Conservation (phyloP, 1,284 basidiomycete genomes). For the Grifola frondosa region DNA sequence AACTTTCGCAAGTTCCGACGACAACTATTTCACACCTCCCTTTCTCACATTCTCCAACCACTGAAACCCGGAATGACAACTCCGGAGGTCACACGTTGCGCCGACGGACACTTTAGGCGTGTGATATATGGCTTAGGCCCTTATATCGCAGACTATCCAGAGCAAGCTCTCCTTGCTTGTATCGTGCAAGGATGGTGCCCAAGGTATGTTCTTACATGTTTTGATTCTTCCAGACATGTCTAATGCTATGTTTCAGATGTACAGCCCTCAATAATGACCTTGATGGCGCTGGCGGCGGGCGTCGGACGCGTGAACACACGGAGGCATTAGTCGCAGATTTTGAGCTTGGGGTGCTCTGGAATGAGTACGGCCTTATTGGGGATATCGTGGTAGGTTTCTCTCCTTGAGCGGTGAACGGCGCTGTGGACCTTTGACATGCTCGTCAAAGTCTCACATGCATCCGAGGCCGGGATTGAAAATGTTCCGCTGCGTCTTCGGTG, state of each 20-base stretch:
- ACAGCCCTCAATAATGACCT: conserved; percentile 8
- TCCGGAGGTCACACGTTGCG: conserved; percentile 20
- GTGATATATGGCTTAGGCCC: conserved; percentile 28
- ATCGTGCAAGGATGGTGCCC: conserved; percentile 31
- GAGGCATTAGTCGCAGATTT: conserved; percentile 3
- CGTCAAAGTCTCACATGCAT: no score
- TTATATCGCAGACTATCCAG: conserved; percentile 32
- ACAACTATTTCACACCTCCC: conserved; percentile 22
- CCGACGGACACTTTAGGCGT: conserved; percentile 22
- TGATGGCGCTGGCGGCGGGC: background rate
- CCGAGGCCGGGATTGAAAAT: no score
- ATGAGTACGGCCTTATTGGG: conserved; percentile 19
- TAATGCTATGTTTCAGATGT: conserved; percentile 20
- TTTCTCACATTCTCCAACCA: conserved; percentile 14
- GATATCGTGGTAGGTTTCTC: conserved; percentile 20
- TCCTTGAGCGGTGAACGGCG: no score
- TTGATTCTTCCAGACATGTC: background rate
- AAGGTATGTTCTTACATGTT: conserved; percentile 13
- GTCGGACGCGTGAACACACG: conserved; percentile 10
- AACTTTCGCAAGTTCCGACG: conserved; percentile 7
- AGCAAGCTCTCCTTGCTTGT: conserved; percentile 25
- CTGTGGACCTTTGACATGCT: background rate
- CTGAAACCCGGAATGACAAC: conserved; percentile 19
- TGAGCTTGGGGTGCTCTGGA: conserved; percentile 14
- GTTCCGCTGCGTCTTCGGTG: no score